Evolutionary conservation across 352 stramenopile species (phyloP).

Genomic region (Phytophthora sp.): DNA sequence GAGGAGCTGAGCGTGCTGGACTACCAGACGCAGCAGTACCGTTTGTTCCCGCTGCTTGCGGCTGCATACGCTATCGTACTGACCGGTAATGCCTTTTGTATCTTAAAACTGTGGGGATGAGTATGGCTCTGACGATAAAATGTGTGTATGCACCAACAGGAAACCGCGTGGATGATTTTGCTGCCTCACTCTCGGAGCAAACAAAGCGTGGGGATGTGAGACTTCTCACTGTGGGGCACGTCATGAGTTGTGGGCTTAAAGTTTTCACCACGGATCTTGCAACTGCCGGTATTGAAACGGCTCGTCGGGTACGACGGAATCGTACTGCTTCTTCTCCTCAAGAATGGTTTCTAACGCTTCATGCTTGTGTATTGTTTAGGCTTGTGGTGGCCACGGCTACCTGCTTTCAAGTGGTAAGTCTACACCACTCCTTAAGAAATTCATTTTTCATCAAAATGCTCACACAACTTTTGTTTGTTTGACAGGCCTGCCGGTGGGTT

Average conservation of each 20-base stretch:
- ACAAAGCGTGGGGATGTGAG: conserved; percentile 45
- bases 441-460: background rate
- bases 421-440: background rate
- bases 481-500: conserved; percentile 32
- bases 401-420: conserved; percentile 78
- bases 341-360: background rate
- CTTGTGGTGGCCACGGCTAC: conserved; percentile 95
- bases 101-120: too few species aligned
- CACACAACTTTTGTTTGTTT: conserved; percentile 4
- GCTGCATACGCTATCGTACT: conserved; percentile 91
- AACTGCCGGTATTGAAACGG: conserved; percentile 51
- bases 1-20: conserved; percentile 93
- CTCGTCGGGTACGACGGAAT: conserved; percentile 53
- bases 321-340: background rate
- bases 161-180: conserved; percentile 59
- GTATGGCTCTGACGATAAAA: background rate
- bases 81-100: conserved; percentile 32
- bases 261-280: conserved; percentile 56
- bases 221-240: conserved; percentile 52
- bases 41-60: conserved; percentile 92
- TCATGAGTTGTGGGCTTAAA: conserved; percentile 70
- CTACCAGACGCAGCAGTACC: conserved; percentile 96
- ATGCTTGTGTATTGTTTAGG: conserved; percentile 19
- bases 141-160: conserved; percentile 14
- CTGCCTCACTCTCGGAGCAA: conserved; percentile 42